phyloP scores from a whole-genome alignment of 192 early-diverging fungal species.

The Backusella circina region DNA sequence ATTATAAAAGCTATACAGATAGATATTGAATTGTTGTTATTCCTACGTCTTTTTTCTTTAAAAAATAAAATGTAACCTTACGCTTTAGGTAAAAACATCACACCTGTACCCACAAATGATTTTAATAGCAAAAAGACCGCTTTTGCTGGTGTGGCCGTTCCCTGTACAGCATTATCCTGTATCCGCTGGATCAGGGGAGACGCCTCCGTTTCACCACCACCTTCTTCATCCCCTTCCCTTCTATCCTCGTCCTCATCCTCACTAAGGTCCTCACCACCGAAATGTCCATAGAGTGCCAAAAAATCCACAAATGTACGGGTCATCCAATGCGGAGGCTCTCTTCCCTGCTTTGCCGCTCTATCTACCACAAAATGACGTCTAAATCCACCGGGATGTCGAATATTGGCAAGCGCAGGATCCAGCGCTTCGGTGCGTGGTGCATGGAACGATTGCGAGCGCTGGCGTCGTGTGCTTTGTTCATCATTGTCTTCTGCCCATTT shows the following conservation, averaged over 20 bases:
- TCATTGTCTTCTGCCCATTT: conserved; percentile 79
- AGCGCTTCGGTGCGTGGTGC: conserved; percentile 33
- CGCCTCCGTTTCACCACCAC: conserved; percentile 17
- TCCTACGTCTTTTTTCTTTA: background rate
- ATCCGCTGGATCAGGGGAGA: conserved; percentile 39
- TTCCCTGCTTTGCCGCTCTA: conserved; percentile 68
- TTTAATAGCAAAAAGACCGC: conserved; percentile 78
- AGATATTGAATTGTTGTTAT: too few relatives aligned
- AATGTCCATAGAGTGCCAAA: conserved; percentile 88
- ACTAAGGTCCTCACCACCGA: conserved; percentile 88
- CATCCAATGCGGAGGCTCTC: conserved; percentile 66
- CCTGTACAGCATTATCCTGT: conserved; percentile 36
- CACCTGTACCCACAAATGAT: conserved; percentile 76
- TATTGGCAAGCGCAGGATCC: conserved; percentile 40
- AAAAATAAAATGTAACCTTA: conserved; percentile 28
- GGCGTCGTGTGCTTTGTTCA: conserved; percentile 33
- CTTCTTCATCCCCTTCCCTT: conserved; percentile 37
- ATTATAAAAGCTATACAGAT: conserved; percentile 69
- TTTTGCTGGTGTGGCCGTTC: conserved; percentile 64
- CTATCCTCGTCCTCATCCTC: conserved; percentile 66
- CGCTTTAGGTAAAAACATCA: conserved; percentile 65
- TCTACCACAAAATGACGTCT: conserved; percentile 81
- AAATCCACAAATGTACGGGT: conserved; percentile 95
- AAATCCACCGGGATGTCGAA: conserved; percentile 84
- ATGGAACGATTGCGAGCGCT: conserved; percentile 55